Base-by-base conservation (phyloP, 148 eudicot genomes). In the Rhododendron vialii region DNA sequence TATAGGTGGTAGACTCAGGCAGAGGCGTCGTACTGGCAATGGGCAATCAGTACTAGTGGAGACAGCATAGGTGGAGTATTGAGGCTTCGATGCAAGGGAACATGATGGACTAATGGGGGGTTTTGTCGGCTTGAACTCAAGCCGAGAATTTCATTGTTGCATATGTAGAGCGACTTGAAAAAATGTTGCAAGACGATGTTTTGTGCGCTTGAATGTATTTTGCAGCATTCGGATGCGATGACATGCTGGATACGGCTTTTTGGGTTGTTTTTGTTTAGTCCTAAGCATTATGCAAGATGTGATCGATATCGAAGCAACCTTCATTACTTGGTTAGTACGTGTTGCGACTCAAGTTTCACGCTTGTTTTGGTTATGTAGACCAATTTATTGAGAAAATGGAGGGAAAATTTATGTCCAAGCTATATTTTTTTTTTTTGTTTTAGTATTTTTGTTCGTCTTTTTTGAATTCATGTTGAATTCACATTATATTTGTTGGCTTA, bases 1-100 rank as follows among this genome's bases (percentile, higher is more conserved):
- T 47, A 59, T 81, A 10, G 93, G 85, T 28, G 85, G 86, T 83
- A 90, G 93, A 51, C 63, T 88, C 53, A 90, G 91, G 83, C 88
- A 84, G 88, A 89, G 92, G 85, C 89, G 90, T 51, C 65, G 78
- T 15, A 36, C 26, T 20, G 71, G 41, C 76, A 57, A 74, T 81
- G 83, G 43, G 30, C 38, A 36, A 24, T 80, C 85, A 13, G 83
- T 45, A 18, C 80, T 78, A 45, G 71, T 22, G 26, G 38, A 47
- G 87, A 86, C 9, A 84, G 85, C 61, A 77, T 84, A 69, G 89
- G 87, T 30, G 45, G 87, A 84, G 84, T 87, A 78, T 80, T 90
- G 85, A 88, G 86, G 88, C 63, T 45, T 17, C 45, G 88, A 81
- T n/a, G 69, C 88, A 71, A 69, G 24, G 75, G 53, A 77, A 45